Evolutionary conservation across 2,329 filamentous ascomycete genomes (phyloP), one percentile per base, ranked within the genome.

Genomic region (Beauveria medogensis): DNA sequence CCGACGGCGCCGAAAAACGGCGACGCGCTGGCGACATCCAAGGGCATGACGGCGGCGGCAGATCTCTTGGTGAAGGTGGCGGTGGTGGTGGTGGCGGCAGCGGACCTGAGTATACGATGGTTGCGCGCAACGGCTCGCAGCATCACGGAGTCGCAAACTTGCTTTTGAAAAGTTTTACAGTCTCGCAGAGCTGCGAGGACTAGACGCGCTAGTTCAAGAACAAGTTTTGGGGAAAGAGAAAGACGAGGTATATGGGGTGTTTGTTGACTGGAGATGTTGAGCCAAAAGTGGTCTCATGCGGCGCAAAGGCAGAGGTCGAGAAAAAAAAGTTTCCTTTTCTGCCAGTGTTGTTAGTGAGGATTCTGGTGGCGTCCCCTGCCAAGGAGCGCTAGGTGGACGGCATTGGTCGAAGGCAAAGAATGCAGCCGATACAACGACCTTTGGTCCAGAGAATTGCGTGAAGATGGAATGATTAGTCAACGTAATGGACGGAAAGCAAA

Each of bases 381-480:
- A 58, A 58, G 55, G 18, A 43, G 44, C 46, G 46, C 34, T 58
- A 50, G 34, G 55, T 58, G 55, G 55, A 28, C 55, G 55, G 55
- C 55, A 1, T 46, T 24, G 55, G 55, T 37, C 55, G 46, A 58
- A 3, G 12, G 37, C 6, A 3, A 43, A 14, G n/a, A 16, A 14
- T 22, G 34, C 9, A 34, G 37, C 5, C 30, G 22, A 37, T 16
- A 52, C 16, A 26, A 22, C n/a, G 22, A 10, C 9, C 16, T 40
- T n/a, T 20, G n/a, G 7, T 7, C 12, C 12, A 37, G 12, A 37
- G 12, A 37, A 37, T 14, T 37, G 34, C 8, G 26, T 34, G 30
- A 5, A 37, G 7, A 4, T 46, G 22, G 10, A 3, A 16, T 22
- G 14, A 4, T 3, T n/a, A 20, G 12, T 20, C 2, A 34, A n/a